phyloP scores from a whole-genome alignment of 2,329 filamentous ascomycete genomes.

The Sporothrix luriei region DNA sequence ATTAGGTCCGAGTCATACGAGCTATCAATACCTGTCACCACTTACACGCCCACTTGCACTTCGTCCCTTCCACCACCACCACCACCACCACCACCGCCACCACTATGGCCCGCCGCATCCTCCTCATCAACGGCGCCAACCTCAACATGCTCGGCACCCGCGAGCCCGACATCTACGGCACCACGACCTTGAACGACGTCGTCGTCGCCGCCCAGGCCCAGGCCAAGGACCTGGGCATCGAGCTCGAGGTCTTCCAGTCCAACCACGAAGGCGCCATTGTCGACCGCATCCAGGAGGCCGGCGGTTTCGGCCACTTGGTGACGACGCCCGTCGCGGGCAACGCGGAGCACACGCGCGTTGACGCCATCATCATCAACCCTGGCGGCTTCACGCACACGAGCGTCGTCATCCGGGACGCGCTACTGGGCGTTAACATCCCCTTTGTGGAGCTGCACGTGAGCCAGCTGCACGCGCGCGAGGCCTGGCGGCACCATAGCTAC shows the following conservation, averaged over 20 bases:
- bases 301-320: slow-evolving; percentile 16
- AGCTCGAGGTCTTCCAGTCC: slow-evolving; percentile 67
- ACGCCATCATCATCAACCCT: slow-evolving; percentile 74
- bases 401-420: slow-evolving; percentile 73
- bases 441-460: slow-evolving; percentile 78
- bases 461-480: slow-evolving; percentile 72
- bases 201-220: slow-evolving; percentile 53
- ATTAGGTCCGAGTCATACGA: too few species aligned
- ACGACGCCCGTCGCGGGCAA: neutral
- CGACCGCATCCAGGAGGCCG: slow-evolving; percentile 65
- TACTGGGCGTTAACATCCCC: slow-evolving; percentile 68
- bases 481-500: slow-evolving; percentile 69
- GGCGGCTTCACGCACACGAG: slow-evolving; percentile 76
- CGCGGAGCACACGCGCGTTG: slow-evolving; percentile 43
- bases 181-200: slow-evolving; percentile 67
- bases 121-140: slow-evolving; percentile 80
- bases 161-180: slow-evolving; percentile 73
- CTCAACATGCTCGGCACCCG: slow-evolving; percentile 77
- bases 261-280: slow-evolving; percentile 77
- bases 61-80: neutral
- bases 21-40: neutral
- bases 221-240: slow-evolving; percentile 50
- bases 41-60: neutral
- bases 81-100: neutral
- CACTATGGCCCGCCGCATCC: slow-evolving; percentile 54